These are phyloP conservation scores for Myrmaecium sp. DNA, from an alignment of 2,329 filamentous ascomycete genomes.

Conservation along the genomic window DNA sequence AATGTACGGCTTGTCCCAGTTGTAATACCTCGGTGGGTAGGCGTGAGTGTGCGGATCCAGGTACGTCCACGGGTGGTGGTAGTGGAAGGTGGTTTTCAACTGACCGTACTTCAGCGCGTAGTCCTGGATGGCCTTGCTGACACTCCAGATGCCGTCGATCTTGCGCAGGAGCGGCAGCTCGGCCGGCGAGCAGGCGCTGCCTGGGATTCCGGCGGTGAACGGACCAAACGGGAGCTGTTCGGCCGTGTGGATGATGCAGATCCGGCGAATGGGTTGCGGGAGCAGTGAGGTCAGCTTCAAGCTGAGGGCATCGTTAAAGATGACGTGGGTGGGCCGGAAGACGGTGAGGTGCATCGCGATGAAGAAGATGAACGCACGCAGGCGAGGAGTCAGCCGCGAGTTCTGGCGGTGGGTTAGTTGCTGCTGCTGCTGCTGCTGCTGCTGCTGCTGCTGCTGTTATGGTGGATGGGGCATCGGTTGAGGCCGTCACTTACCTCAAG, in stretches of 20 bases:
- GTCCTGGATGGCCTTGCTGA: slow-evolving; percentile 6
- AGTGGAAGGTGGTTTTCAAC: slow-evolving; percentile 5
- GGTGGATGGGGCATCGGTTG: too few species aligned
- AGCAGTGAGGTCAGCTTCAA: too few species aligned
- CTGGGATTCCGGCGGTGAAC: slow-evolving; percentile 5
- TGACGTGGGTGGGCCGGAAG: too few species aligned
- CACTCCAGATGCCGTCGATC: slow-evolving; percentile 7
- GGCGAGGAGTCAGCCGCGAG: too few species aligned
- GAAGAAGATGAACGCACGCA: too few species aligned
- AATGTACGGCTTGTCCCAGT: slow-evolving; percentile 6
- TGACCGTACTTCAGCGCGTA: slow-evolving; percentile 7
- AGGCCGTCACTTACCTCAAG: too few species aligned
- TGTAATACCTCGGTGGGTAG: slow-evolving; percentile 4
- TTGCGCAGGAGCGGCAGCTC: slow-evolving; percentile 5
- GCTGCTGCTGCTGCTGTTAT: too few species aligned
- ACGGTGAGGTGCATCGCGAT: too few species aligned
- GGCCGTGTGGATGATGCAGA: neutral
- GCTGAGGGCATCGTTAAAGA: too few species aligned
- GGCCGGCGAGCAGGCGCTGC: slow-evolving; percentile 2
- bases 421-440: too few species aligned
- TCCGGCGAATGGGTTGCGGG: too few species aligned
- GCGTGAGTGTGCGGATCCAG: slow-evolving; percentile 5
- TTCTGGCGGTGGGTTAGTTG: too few species aligned
- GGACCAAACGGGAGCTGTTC: slow-evolving; percentile 2
- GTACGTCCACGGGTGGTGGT: slow-evolving; percentile 8